Conservation (phyloP, 495 filamentous ascomycete species). For the Echria macrotheca region DNA sequence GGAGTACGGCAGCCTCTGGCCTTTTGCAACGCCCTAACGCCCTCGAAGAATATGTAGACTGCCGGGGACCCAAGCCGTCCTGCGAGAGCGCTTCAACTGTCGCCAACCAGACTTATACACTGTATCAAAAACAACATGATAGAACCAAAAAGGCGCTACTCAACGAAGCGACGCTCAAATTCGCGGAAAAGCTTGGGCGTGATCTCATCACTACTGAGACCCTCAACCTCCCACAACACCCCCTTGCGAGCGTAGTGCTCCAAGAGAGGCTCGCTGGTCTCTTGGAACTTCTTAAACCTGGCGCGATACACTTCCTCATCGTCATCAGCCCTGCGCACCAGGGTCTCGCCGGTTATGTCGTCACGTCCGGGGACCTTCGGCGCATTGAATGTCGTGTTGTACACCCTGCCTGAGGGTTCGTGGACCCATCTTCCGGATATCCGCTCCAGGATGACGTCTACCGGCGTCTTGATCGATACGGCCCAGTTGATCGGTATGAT, state of each 20-base stretch:
- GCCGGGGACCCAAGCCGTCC: too few species aligned
- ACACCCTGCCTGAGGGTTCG: slow-evolving; percentile 82
- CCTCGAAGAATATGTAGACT: too few species aligned
- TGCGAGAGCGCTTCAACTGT: too few species aligned
- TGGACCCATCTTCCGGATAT: slow-evolving; percentile 93
- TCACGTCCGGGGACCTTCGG: slow-evolving; percentile 77
- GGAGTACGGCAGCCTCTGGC: too few species aligned
- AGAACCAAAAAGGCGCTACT: too few species aligned
- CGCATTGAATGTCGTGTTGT: slow-evolving; percentile 88
- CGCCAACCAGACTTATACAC: too few species aligned
- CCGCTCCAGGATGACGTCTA: slow-evolving; percentile 76
- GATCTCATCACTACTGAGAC: slow-evolving; percentile 89
- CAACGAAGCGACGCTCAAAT: slow-evolving; percentile 66
- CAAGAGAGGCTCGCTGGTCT: slow-evolving; percentile 76
- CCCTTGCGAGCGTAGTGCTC: slow-evolving; percentile 84
- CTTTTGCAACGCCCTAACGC: not conserved
- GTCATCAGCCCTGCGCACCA: slow-evolving; percentile 81
- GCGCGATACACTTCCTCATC: slow-evolving; percentile 77
- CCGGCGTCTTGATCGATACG: slow-evolving; percentile 60
- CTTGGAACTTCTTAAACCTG: slow-evolving; percentile 75
- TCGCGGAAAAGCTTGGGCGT: slow-evolving; percentile 76
- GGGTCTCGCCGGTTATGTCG: slow-evolving; percentile 82
- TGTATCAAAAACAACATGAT: not conserved
- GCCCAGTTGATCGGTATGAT: slow-evolving; percentile 90
- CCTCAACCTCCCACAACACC: slow-evolving; percentile 82